Evolutionary conservation across 306 rosid species (phyloP), one percentile per base, ranked within the genome.

Genomic region (Abrus precatorius): DNA sequence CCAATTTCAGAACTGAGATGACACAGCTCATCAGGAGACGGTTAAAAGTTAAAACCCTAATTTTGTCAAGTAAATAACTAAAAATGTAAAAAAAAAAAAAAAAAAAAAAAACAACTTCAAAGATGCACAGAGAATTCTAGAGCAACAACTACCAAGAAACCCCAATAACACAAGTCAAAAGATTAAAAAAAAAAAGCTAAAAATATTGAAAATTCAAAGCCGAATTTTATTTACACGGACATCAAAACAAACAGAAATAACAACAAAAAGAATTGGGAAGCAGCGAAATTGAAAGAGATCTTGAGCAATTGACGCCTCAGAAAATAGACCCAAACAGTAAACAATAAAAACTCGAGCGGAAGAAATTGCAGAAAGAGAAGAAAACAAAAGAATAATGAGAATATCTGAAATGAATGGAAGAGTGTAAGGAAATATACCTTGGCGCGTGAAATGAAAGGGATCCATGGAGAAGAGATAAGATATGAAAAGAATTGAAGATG

Each of bases 361-460:
- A 54, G 3, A 12, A 14, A 77, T 34, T 44, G 40, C 36, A 9
- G 38, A 59, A 47, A 63, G 52, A 55, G 52, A 12, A 1, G 41
- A 41, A 12, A 48, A 55, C 1, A 74, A 40, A 45, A 67, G 66
- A 45, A 5, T 27, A 71, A 71, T 75, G 36, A 53, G 72, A 80
- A 86, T 87, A 79, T 92, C 86, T 75, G 72, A 54, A 14, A 82
- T 27, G 11, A 3, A 36, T 1, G 33, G 20, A 69, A 69, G 49
- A 27, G 53, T 32, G 20, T 2, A 30, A 52, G 44, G 9, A 71
- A 34, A 4, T 75, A 56, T 63, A 92, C 97, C 97, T 92, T 91
- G 76, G 30, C 89, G 92, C 71, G 89, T 78, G 89, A 91, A 89
- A 86, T 89, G 86, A 74, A 88, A 89, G 50, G 87, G 83, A 88